phyloP scores from a whole-genome alignment of 2,329 filamentous ascomycete genomes.

The Alternaria gansuensis region DNA sequence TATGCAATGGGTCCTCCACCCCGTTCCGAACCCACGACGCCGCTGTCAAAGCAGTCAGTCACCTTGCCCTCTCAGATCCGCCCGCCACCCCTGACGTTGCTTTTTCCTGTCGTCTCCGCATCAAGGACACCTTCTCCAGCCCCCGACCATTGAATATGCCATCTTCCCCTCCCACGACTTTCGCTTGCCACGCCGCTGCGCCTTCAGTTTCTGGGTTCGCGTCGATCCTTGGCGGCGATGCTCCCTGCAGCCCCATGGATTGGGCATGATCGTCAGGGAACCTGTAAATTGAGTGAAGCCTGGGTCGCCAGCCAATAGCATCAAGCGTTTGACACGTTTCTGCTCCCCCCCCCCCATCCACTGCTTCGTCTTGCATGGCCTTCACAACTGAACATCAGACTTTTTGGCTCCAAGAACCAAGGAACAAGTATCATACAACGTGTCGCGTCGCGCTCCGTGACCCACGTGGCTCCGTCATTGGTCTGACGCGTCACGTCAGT shows the following conservation, averaged over 20 bases:
- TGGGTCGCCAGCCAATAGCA: constrained; percentile 18
- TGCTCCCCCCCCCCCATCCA: constrained; percentile 14
- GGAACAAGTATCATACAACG: constrained; percentile 7
- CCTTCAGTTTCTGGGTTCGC: constrained; percentile 9
- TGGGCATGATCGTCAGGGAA: constrained; percentile 22
- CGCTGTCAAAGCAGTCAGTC: constrained; percentile 23
- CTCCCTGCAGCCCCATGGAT: constrained; percentile 23
- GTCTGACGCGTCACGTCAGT: constrained; percentile 7
- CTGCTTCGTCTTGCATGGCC: constrained; percentile 14
- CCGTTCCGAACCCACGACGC: constrained; percentile 19
- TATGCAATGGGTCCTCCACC: constrained; percentile 20
- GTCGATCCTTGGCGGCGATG: constrained; percentile 19
- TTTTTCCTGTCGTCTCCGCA: constrained; percentile 7
- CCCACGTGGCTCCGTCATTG: constrained; percentile 1
- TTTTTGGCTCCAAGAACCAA: neutral
- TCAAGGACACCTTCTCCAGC: neutral
- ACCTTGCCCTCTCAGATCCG: constrained; percentile 8
- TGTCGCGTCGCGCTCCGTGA: constrained; percentile 6
- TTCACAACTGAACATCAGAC: constrained; percentile 1
- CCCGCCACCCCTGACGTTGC: constrained; percentile 11
- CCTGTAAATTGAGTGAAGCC: constrained; percentile 5
- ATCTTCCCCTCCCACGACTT: neutral
- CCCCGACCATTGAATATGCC: constrained; percentile 1
- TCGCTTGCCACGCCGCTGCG: constrained; percentile 1
- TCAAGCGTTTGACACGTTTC: constrained; percentile 21